These are phyloP conservation scores for Ogataea allantospora DNA, from an alignment of 805 yeast species.

Conservation along the genomic window DNA sequence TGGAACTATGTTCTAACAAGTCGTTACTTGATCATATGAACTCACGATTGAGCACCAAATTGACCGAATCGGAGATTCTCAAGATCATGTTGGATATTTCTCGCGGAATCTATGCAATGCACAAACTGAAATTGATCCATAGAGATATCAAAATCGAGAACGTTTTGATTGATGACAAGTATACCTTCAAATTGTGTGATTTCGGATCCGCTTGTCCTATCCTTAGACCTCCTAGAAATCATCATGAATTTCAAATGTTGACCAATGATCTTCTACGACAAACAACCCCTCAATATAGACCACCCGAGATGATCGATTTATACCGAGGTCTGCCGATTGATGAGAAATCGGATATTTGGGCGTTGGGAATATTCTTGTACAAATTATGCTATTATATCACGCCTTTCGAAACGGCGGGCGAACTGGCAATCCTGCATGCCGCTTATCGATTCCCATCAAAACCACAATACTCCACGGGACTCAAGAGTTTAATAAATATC, in stretches of 20 bases:
- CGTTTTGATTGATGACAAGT: conserved; percentile 71
- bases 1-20: conserved; percentile 90
- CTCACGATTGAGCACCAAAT: conserved; percentile 71
- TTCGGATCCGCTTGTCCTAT: conserved; percentile 85
- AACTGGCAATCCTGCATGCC: conserved; percentile 82
- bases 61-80: conserved; percentile 72
- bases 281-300: conserved; percentile 93
- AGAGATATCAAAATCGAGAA: conserved; percentile 94
- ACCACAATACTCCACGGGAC: conserved; percentile 68
- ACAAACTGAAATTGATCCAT: conserved; percentile 73
- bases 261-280: conserved; percentile 84
- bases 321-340: conserved; percentile 81
- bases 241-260: conserved; percentile 68
- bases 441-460: conserved; percentile 69
- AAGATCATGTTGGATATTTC: conserved; percentile 82
- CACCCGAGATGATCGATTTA: conserved; percentile 95
- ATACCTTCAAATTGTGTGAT: conserved; percentile 82
- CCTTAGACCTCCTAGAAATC: conserved; percentile 71
- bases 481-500: conserved; percentile 72
- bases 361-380: conserved; percentile 86
- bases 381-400: conserved; percentile 90
- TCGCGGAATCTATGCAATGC: conserved; percentile 83
- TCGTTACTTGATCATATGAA: conserved; percentile 92
- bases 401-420: conserved; percentile 89
- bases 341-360: conserved; percentile 95